Conservation (phyloP, 495 filamentous ascomycete species). For the Penicillium soppii region DNA sequence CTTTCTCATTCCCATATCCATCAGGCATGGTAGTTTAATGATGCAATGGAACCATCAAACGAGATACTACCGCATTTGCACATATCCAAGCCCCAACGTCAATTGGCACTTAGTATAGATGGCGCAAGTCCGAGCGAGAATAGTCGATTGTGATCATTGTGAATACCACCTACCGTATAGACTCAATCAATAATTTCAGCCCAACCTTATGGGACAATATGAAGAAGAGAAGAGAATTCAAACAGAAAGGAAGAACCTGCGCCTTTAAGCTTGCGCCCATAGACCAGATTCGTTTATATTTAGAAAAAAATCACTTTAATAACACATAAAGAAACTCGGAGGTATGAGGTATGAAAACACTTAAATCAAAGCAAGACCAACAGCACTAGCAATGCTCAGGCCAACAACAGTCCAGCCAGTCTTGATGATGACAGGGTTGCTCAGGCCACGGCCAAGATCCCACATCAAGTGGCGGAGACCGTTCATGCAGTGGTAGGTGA, state of each 20-base stretch:
- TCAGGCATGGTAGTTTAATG: not conserved
- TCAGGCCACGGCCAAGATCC: conserved; percentile 72
- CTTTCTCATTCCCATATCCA: not conserved
- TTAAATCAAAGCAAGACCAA: conserved; percentile 60
- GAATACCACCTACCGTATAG: not conserved
- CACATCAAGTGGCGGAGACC: conserved; percentile 87
- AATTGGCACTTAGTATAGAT: not conserved
- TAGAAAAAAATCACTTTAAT: conserved; percentile 37
- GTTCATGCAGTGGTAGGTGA: conserved; percentile 84
- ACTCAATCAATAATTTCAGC: not conserved
- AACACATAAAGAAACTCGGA: conserved; percentile 36
- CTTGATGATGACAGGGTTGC: conserved; percentile 67
- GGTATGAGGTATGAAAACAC: conserved; percentile 19
- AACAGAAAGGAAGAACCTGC: conserved; percentile 18
- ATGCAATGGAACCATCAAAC: not conserved
- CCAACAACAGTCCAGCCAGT: conserved; percentile 76
- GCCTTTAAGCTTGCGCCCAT: conserved; percentile 24
- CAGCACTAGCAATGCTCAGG: conserved; percentile 59
- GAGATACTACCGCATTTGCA: not conserved
- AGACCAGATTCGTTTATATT: conserved; percentile 25
- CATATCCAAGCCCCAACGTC: too few species aligned
- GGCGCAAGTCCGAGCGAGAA: not conserved
- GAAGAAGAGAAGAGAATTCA: not conserved
- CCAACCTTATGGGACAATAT: not conserved
- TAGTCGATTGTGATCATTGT: not conserved